Conservation (phyloP, 1,139 yeast genomes). For the Pichia sp. region DNA sequence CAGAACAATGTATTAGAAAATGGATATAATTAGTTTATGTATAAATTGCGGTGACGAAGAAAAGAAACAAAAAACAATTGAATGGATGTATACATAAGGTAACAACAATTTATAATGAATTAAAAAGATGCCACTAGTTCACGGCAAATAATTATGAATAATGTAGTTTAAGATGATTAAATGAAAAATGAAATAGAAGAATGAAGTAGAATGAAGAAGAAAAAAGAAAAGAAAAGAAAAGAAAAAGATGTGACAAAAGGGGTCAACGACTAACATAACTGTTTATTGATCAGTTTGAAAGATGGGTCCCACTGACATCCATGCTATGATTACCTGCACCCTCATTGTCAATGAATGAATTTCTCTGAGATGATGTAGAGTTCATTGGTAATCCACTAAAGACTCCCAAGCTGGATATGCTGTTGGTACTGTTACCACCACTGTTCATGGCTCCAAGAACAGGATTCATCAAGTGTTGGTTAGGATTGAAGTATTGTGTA, state of each 20-base stretch:
- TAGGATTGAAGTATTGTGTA: conserved; percentile 1
- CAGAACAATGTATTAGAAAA: background rate
- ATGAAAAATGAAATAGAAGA: background rate
- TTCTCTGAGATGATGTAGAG: conserved; percentile 6
- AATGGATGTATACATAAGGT: background rate
- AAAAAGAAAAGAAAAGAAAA: background rate
- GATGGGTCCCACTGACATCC: background rate
- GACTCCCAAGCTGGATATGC: conserved; percentile 5
- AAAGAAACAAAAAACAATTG: background rate
- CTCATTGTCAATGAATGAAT: conserved; percentile 6
- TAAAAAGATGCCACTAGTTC: background rate
- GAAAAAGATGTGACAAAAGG: too few relatives aligned
- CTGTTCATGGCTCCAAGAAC: conserved; percentile 13
- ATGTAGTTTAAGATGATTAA: background rate
- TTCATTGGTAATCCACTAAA: conserved; percentile 1
- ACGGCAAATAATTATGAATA: background rate
- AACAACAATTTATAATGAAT: background rate
- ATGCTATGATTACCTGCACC: background rate
- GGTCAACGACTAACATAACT: background rate
- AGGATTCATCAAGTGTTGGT: conserved; percentile 8
- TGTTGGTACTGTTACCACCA: conserved; percentile 1
- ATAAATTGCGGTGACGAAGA: background rate
- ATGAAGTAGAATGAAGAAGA: background rate
- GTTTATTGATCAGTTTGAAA: background rate
- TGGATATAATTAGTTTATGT: background rate